Evolutionary conservation across 2,329 filamentous ascomycete genomes (phyloP), one percentile per base, ranked within the genome.

Genomic region (Bipolaris zeicola): DNA sequence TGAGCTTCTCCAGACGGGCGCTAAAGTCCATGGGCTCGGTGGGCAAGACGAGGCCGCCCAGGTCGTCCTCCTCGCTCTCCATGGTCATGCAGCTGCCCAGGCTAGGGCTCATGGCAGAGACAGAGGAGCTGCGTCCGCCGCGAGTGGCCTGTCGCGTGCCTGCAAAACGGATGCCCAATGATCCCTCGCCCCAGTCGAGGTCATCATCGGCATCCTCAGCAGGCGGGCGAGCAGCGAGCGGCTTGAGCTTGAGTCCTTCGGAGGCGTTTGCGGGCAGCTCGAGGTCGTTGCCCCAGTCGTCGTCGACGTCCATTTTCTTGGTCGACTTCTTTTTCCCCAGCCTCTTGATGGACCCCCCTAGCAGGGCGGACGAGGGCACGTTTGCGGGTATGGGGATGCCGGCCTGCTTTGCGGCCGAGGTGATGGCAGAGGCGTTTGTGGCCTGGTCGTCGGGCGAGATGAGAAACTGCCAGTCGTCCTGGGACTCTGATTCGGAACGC

Each of bases 121-220:
- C 87, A 16, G 92, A 94, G 1, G 92, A 96, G 79, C 91, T 95
- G 68, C 91, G 87, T 68, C 88, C 87, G 46, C 91, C 93, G 38
- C 86, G 87, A n/a, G 83, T 85, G 69, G 94, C 91, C 67, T 91
- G 87, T 63, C 87, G 85, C 13, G 92, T 96, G 42, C 94, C 94
- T 37, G 90, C 93, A 77, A 93, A 94, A 55, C 94, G 86, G 42
- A 94, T 96, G 37, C 94, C 92, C 57, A 97, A 82, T 73, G 93
- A 97, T 52, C 92, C 93, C 77, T 98, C 95, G 50, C 90, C 91
- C 90, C 94, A 96, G 71, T 97, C 88, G 58, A 90, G 93, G 65
- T 96, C 87, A 60, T 96, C 93, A 61, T 96, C 93, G 50, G 96
- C 91, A 49, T 80, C 75, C 39, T 81, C 78, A 26, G 70, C 68